phyloP scores from a whole-genome alignment of 148 eudicot genomes.

The Chenopodium formosanum region DNA sequence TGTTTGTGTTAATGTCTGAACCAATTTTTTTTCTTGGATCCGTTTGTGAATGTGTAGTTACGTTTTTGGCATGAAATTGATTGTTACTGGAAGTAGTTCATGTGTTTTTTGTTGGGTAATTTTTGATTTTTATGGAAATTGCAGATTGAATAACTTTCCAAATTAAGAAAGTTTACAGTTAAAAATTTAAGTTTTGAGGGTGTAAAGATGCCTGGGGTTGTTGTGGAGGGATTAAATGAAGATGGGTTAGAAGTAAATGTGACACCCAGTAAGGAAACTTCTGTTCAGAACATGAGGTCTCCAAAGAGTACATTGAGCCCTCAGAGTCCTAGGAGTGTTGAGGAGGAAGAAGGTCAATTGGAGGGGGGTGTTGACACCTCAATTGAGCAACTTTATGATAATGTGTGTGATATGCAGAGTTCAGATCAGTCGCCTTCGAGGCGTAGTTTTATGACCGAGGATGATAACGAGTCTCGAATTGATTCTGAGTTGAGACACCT shows the following conservation, averaged over 20 bases:
- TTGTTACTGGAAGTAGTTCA: conserved; percentile 8
- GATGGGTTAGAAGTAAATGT: conserved; percentile 48
- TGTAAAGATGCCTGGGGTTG: conserved; percentile 75
- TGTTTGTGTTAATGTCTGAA: conserved; percentile 19
- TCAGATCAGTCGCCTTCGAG: conserved; percentile 97
- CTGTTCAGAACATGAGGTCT: conserved; percentile 38
- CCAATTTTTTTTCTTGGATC: conserved; percentile 27
- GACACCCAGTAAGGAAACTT: conserved; percentile 48
- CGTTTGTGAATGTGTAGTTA: background rate
- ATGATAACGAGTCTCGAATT: conserved; percentile 89
- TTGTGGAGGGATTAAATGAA: conserved; percentile 52
- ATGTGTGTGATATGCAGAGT: conserved; percentile 98
- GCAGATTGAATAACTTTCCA: conserved; percentile 30
- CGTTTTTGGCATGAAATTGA: background rate
- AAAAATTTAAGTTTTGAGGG: conserved; percentile 7
- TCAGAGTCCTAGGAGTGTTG: conserved; percentile 43
- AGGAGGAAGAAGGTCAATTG: conserved; percentile 34
- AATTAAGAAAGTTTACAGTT: conserved; percentile 20
- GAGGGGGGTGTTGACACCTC: conserved; percentile 62
- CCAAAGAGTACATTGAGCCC: conserved; percentile 50
- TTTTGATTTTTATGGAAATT: conserved; percentile 18
- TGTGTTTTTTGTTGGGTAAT: background rate
- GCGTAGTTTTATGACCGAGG: conserved; percentile 67
- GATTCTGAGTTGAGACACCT: conserved; percentile 94
- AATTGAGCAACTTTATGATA: conserved; percentile 89